Evolutionary conservation across 495 filamentous ascomycete genomes (phyloP).

Genomic region (Xylaria bambusicola): DNA sequence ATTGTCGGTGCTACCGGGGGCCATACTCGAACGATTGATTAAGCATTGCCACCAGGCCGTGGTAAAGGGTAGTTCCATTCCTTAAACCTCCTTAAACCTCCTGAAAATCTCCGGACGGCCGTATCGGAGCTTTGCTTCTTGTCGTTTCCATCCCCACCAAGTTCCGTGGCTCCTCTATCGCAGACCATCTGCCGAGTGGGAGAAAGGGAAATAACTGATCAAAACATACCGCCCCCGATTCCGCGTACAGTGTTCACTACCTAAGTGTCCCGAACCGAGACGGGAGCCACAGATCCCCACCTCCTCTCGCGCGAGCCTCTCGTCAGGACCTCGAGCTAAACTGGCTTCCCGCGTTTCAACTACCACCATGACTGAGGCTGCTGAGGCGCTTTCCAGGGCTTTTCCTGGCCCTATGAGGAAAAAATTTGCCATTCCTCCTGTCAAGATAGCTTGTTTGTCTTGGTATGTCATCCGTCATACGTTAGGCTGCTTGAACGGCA

Average conservation of each 20-base stretch:
- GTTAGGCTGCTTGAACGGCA: slow-evolving; percentile 2
- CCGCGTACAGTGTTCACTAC: slow-evolving; percentile 6
- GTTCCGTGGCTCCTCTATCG: slow-evolving; percentile 11
- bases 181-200: not conserved
- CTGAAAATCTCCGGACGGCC: slow-evolving; percentile 9
- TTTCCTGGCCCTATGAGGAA: slow-evolving; percentile 28
- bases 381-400: slow-evolving; percentile 22
- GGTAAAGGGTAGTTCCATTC: slow-evolving; percentile 3
- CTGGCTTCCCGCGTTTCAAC: slow-evolving; percentile 11
- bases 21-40: slow-evolving; percentile 6
- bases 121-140: slow-evolving; percentile 1
- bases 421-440: slow-evolving; percentile 55
- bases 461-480: slow-evolving; percentile 48
- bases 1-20: slow-evolving; percentile 2
- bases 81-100: slow-evolving; percentile 12
- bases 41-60: not conserved
- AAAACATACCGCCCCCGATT: not conserved
- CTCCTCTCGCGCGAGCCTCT: slow-evolving; percentile 14
- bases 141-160: slow-evolving; percentile 14
- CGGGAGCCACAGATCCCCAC: slow-evolving; percentile 19
- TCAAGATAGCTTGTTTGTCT: slow-evolving; percentile 63
- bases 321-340: slow-evolving; percentile 7
- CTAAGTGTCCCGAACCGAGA: slow-evolving; percentile 9
- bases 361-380: slow-evolving; percentile 10
- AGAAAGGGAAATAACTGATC: not conserved